Evolutionary conservation across 2,329 filamentous ascomycete genomes (phyloP), one percentile per base, ranked within the genome.

Genomic region (Penicillium sp.): DNA sequence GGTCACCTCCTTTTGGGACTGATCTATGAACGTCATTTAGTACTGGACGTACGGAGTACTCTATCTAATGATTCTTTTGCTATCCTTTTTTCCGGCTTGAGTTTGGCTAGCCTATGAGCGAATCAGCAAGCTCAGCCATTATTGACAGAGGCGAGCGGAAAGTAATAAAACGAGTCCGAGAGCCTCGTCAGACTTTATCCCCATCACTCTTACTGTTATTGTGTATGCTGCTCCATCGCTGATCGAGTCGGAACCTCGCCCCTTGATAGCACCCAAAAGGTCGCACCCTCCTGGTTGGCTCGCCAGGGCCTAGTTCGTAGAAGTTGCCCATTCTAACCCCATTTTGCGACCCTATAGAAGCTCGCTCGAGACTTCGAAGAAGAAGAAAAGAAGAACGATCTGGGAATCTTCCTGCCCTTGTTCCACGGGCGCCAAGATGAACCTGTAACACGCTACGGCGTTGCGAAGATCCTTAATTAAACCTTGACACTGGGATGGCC

Each of bases 381-480:
- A 61, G 51, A 59, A 64, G 61, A 56, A 44, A 63, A 65, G 64
- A 55, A 54, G 64, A 55, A 54, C 63, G 61, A 69, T 69, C 61
- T 53, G 59, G 44, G 62, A 55, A 59, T 61, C 57, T 57, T 57
- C 49, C 51, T 56, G 19, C 61, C 58, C 65, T 65, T 67, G 66
- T 68, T 68, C 63, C 65, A 68, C 49, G 56, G 62, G 60, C 59
- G 71, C 72, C 72, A 73, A 73, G 73, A 56, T 57, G 47, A 56
- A 63, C 56, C 60, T 69, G 66, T 68, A 70, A 69, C 75, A 65
- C 72, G 64, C 74, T 76, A 76, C 67, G 57, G 66, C 62, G 66
- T 70, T 53, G 65, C 68, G 71, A 69, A 67, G 71, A 75, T 74
- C 75, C 75, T 76, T 77, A 75, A 77, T 77, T 62, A 77, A 77